Conservation (phyloP, 2,329 filamentous ascomycete species). For the Alternaria burnsii region DNA sequence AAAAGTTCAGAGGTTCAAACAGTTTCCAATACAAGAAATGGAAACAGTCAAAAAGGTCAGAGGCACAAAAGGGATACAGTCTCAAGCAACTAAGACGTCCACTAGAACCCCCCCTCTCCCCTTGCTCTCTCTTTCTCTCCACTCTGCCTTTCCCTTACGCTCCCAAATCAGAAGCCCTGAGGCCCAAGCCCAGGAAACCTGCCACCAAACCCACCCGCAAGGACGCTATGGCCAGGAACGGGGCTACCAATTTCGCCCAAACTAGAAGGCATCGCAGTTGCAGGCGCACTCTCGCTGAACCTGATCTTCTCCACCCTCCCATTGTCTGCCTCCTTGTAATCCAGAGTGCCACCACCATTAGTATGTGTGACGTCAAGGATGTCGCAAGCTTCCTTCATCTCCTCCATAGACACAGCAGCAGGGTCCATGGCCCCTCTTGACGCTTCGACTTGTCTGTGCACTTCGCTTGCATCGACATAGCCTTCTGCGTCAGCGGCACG, state of each 20-base stretch:
- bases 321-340: slow-evolving; percentile 65
- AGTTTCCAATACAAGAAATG: not conserved
- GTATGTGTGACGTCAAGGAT: slow-evolving; percentile 84
- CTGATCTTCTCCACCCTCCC: slow-evolving; percentile 53
- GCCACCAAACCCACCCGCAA: slow-evolving; percentile 44
- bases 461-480: slow-evolving; percentile 73
- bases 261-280: slow-evolving; percentile 29
- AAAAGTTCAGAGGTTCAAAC: no score
- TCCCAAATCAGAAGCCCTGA: slow-evolving; percentile 34
- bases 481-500: slow-evolving; percentile 61
- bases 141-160: no score
- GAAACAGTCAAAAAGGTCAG: not conserved
- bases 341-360: slow-evolving; percentile 88
- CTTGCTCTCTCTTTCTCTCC: no score
- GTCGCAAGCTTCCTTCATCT: slow-evolving; percentile 85
- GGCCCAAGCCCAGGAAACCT: slow-evolving; percentile 47
- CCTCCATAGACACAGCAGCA: slow-evolving; percentile 64
- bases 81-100: no score
- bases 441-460: slow-evolving; percentile 71
- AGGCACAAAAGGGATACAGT: no score
- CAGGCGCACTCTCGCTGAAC: slow-evolving; percentile 49
- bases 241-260: slow-evolving; percentile 60
- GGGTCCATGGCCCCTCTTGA: slow-evolving; percentile 68
- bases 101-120: no score
- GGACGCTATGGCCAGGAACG: slow-evolving; percentile 54